Evolutionary conservation across 2,329 filamentous ascomycete genomes (phyloP), one percentile per base, ranked within the genome.

Genomic region (Calonectria pseudoreteaudii): DNA sequence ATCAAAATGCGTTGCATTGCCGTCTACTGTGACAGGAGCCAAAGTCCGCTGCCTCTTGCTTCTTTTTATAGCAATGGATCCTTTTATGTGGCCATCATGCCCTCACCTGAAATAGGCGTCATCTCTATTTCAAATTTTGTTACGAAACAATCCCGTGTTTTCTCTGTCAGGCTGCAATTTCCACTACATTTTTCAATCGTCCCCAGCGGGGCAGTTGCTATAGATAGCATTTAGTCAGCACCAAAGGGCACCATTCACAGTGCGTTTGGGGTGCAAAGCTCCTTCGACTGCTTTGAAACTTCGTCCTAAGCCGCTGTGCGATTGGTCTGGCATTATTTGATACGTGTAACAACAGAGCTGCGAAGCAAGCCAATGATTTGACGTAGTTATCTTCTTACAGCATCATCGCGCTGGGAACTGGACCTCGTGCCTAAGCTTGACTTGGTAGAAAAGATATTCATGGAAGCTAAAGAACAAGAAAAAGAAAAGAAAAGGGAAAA

Each of bases 11-110:
- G 34, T 47, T 47, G 36, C 49, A 56, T 53, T 56, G 60, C 28
- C 58, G n/a, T 56, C 28, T n/a, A 36, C 36, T 65, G 58, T 47
- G 58, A 70, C 60, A 70, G 36, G 49, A 66, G 36, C 34, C 58
- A 16, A 53, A 47, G 5, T 18, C 30, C 36, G 30, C 28, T n/a
- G 28, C 50, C 28, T 36, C 18, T 13, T 36, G 31, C 31, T 67
- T 14, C 49, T 60, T 68, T 50, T 50, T 60, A 70, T 65, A 70
- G 68, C 23, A 56, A 14, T 30, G 14, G 5, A n/a, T 11, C 47
- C 68, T 28, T 28, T 49, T 2, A 14, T 20, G n/a, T 10, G 14
- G 36, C 34, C 11, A 14, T 18, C n/a, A n/a, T 49, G 34, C 31
- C 30, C 11, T 56, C 30, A 16, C 4, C n/a, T 38, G 41, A 34